Conservation (phyloP, 805 yeast genomes). For the Metschnikowia colocasiae region DNA sequence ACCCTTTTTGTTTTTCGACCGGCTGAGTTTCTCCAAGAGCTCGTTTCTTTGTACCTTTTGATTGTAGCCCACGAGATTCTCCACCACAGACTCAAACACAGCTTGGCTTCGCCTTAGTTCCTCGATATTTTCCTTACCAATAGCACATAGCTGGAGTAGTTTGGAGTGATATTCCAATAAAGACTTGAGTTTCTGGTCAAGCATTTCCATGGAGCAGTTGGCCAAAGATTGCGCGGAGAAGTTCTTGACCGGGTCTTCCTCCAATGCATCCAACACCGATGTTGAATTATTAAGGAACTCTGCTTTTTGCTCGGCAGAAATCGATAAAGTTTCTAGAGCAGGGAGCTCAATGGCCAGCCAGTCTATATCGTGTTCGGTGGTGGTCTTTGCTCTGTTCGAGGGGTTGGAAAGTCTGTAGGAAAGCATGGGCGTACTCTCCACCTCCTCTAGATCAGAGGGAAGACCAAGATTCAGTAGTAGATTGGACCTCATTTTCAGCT, state of each 20-base stretch:
- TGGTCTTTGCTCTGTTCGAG: slow-evolving; percentile 18
- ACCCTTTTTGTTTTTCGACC: slow-evolving; percentile 23
- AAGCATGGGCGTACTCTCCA: slow-evolving; percentile 13
- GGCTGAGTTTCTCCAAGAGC: slow-evolving; percentile 31
- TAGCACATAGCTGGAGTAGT: slow-evolving; percentile 29
- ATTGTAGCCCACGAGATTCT: slow-evolving; percentile 85
- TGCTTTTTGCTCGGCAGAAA: slow-evolving; percentile 27
- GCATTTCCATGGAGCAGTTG: slow-evolving; percentile 18
- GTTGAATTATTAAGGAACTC: slow-evolving; percentile 24
- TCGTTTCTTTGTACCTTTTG: slow-evolving; percentile 66
- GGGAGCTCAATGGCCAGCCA: slow-evolving; percentile 39
- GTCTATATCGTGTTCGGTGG: slow-evolving; percentile 29
- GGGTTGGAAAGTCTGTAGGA: neutral
- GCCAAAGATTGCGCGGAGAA: slow-evolving; percentile 27
- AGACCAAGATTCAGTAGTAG: slow-evolving; percentile 63
- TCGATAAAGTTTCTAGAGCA: slow-evolving; percentile 27
- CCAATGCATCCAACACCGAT: slow-evolving; percentile 28
- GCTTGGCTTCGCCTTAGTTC: slow-evolving; percentile 61
- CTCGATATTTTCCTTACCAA: slow-evolving; percentile 51
- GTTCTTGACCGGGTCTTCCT: slow-evolving; percentile 33
- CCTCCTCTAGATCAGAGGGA: slow-evolving; percentile 67
- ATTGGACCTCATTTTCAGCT: slow-evolving; percentile 60
- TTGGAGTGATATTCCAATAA: slow-evolving; percentile 24
- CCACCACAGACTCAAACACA: slow-evolving; percentile 83
- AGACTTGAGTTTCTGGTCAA: slow-evolving; percentile 37